Base-by-base conservation (phyloP, 176 grass and related monocot species). In the Zea mays region DNA sequence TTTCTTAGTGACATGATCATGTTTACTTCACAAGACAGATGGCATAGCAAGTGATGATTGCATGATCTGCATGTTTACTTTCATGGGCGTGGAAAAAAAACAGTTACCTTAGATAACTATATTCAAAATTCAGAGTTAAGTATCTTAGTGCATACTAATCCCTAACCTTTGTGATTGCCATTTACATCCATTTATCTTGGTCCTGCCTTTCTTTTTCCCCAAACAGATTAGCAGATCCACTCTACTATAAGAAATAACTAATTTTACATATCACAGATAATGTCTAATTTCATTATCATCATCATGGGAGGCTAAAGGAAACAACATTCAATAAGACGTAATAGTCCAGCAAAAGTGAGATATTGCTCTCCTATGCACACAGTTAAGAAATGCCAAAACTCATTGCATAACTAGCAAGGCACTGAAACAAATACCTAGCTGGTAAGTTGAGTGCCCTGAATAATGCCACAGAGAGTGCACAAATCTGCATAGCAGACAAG, bases 371-470 rank as follows among this genome's bases (percentile, higher is more conserved):
- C 4, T 42, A 36, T 69, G 20, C 75, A 58, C 79, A 68, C 20
- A 59, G 45, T 74, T 63, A 79, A 62, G 75, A 75, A 11, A 88
- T 64, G 27, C 35, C 1, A 10, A 47, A 51, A 61, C 16, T 83
- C 41, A 83, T 36, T 27, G 39, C n/a, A 74, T 67, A 71, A 76
- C 38, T 45, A 54, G 72, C 48, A 64, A 41, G 19, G 52, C 16
- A 75, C 42, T 19, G 54, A 72, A 63, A 77, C 63, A 52, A 77
- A 39, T 93, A 97, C 94, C 94, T 91, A 65, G 87, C 63, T 82
- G 91, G 88, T 86, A 97, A 76, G 84, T 97, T 92, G 72, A 97
- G 91, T 57, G 86, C 94, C 85, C 94, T 93, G 71, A 97, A 94
- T 61, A 97, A 65, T 75, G 92, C 89, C 67, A 97, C 94, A 69